Evolutionary conservation across 768 basidiomycete species (phyloP), one percentile per base, ranked within the genome.

Genomic region (Collybia sordida): DNA sequence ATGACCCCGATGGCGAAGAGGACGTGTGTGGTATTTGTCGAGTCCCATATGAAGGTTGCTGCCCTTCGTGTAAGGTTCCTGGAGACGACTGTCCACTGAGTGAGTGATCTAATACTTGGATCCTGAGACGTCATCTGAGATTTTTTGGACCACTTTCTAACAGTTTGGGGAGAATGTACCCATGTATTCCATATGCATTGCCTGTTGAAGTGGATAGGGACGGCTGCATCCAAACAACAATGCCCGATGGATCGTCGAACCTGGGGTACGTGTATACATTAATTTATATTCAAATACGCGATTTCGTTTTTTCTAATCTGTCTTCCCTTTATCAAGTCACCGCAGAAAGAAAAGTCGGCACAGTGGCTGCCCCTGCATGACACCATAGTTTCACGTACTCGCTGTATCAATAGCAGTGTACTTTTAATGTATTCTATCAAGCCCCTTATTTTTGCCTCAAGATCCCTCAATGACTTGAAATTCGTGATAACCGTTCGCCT

Each of bases 121-220:
- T 3, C 31, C 3, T 11, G 24, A 23, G 21, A 11, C 64, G 1
- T 59, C 63, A 21, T 63, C 62, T 65, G 34, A 23, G 23, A 54
- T 60, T 9, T 3, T n/a, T 17, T 2, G 17, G 51, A 24, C 36
- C 21, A 17, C 4, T 39, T 3, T 56, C 9, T 31, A 4, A 11
- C 11, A 98, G 96, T 98, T 47, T 98, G 94, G 92, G 97, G 97
- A 27, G 87, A 97, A 70, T 99, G 96, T 63, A 92, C 85, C 5
- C 97, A 98, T 65, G 85, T 97, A 50, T 99, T 98, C 63, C 97
- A 99, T 65, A 94, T 98, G 92, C 96, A 99, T 66, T 98, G 96
- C 69, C 72, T 99, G 11, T 77, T 96, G 55, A 97, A 98, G 67
- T 99, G 97, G 97, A 82, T 98, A 52, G 86, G 86, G 3, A 95